These are phyloP conservation scores for Fusarium verrucosum DNA, from an alignment of 2,329 filamentous ascomycete genomes.

Conservation along the genomic window DNA sequence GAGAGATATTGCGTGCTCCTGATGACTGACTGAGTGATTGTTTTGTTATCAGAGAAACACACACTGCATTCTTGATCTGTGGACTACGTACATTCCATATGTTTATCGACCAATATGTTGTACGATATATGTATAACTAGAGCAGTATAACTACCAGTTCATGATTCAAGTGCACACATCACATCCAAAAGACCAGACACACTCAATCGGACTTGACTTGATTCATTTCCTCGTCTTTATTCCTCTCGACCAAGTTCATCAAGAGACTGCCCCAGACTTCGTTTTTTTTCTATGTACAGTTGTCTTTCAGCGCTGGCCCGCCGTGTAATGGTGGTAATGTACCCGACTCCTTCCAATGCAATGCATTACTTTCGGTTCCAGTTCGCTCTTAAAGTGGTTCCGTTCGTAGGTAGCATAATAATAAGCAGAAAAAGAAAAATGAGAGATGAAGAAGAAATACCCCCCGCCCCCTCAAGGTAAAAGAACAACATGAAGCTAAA, in stretches of 20 bases:
- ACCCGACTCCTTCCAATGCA: conserved; percentile 45
- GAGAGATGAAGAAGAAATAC: conserved; percentile 5
- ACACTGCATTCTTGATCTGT: not conserved
- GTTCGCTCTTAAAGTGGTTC: conserved; percentile 29
- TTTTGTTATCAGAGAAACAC: not conserved
- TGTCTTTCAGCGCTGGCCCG: conserved; percentile 43
- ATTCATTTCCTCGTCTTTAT: conserved; percentile 31
- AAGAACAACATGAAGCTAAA: conserved; percentile 20
- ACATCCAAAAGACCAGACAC: not conserved
- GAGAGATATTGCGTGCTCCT: conserved; percentile 5
- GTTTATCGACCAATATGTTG: not conserved
- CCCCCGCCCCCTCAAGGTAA: not conserved
- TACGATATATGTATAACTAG: too few species aligned
- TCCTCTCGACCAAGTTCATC: conserved; percentile 14
- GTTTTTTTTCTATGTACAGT: conserved; percentile 44
- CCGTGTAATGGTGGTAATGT: conserved; percentile 26
- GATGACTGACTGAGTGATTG: not conserved
- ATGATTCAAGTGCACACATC: not conserved
- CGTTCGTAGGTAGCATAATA: conserved; percentile 21
- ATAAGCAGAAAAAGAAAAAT: not conserved
- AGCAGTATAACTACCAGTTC: too few species aligned
- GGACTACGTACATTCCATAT: conserved; percentile 10
- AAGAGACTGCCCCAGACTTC: conserved; percentile 32
- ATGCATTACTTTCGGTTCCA: conserved; percentile 42
- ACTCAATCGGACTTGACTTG: not conserved